Evolutionary conservation across 768 basidiomycete genomes (phyloP).

Genomic region (Pisolithus orientalis): DNA sequence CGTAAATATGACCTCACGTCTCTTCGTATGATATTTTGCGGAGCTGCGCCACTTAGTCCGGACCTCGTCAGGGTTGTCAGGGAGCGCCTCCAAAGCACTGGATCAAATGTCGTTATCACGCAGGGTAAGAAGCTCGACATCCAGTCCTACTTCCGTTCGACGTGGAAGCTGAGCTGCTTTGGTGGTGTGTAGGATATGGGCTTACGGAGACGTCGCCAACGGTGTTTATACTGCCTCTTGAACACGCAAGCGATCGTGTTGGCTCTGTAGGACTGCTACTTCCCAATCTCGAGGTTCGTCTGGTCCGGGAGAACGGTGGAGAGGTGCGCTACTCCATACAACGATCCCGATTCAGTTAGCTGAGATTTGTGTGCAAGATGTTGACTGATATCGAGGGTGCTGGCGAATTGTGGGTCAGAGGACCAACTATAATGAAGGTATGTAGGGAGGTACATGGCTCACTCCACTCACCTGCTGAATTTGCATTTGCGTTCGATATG

Average conservation of each 20-base stretch:
- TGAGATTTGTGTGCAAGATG: conserved; percentile 7
- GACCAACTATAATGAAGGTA: conserved; percentile 77
- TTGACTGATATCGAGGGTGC: conserved; percentile 33
- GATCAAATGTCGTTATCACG: conserved; percentile 34
- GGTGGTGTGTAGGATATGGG: conserved; percentile 50
- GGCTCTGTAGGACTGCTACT: conserved; percentile 67
- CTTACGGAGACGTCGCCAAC: conserved; percentile 82
- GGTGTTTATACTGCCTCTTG: conserved; percentile 46
- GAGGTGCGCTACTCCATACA: conserved; percentile 20
- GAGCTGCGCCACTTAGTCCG: conserved; percentile 75
- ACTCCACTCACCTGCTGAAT: background rate
- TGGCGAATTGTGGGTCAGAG: conserved; percentile 81
- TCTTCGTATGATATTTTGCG: conserved; percentile 54
- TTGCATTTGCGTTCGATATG: background rate
- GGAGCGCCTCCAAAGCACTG: conserved; percentile 34
- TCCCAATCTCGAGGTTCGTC: conserved; percentile 68
- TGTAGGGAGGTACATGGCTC: background rate
- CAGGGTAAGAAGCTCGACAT: conserved; percentile 39
- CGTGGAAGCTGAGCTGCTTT: background rate
- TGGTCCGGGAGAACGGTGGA: conserved; percentile 60
- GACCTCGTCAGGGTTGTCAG: conserved; percentile 49
- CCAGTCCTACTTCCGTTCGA: background rate
- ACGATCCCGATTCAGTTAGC: background rate
- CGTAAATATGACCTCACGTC: conserved; percentile 62
- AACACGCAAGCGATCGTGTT: conserved; percentile 40